phyloP scores from a whole-genome alignment of 352 stramenopile genomes.

The Phytophthora pisi region DNA sequence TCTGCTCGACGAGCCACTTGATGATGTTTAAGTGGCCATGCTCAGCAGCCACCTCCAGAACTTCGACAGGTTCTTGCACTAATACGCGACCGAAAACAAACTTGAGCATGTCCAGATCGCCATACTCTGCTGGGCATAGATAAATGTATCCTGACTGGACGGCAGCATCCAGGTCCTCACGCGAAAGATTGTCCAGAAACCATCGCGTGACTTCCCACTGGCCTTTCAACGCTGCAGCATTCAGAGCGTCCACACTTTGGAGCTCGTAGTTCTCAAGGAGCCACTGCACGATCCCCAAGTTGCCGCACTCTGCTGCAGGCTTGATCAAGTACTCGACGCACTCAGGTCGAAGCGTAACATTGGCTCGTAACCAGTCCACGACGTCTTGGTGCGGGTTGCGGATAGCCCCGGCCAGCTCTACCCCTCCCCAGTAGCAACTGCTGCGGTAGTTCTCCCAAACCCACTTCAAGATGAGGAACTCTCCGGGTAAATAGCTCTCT shows the following conservation, averaged over 20 bases:
- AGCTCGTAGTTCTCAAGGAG: slow-evolving; percentile 3
- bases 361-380: slow-evolving; percentile 46
- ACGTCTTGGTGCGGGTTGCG: slow-evolving; percentile 42
- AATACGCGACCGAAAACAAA: too few species aligned
- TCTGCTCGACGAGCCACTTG: too few species aligned
- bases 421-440: slow-evolving; percentile 13
- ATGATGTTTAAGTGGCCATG: too few species aligned
- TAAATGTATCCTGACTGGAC: too few species aligned
- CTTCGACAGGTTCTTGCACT: too few species aligned
- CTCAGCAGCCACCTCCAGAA: too few species aligned
- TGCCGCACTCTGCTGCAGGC: not conserved
- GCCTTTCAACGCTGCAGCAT: slow-evolving; percentile 2
- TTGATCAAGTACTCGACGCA: slow-evolving; percentile 1
- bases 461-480: slow-evolving; percentile 23
- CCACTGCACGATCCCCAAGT: slow-evolving; percentile 27
- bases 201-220: slow-evolving; percentile 19
- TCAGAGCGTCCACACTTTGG: too few species aligned
- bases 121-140: too few species aligned
- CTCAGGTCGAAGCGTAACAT: slow-evolving; percentile 17
- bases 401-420: slow-evolving; percentile 23
- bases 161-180: too few species aligned
- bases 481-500: slow-evolving; percentile 5
- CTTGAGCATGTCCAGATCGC: too few species aligned
- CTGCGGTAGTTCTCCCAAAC: slow-evolving; percentile 15
- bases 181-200: slow-evolving; percentile 5